These are phyloP conservation scores for Pythium dissotocum DNA, from an alignment of 352 stramenopile species.

Conservation along the genomic window DNA sequence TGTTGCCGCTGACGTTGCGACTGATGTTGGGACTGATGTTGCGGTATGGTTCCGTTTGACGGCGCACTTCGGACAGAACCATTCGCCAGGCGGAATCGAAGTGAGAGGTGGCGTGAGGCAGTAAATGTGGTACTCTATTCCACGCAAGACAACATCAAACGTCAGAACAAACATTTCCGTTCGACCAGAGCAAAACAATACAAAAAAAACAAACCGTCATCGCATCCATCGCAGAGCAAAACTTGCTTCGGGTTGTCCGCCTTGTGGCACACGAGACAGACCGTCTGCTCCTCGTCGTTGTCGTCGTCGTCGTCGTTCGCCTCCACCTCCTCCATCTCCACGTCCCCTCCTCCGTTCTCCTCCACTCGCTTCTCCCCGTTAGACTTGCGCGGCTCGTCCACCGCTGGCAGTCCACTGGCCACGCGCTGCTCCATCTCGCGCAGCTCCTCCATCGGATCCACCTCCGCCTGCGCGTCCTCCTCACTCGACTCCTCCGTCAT, in stretches of 20 bases:
- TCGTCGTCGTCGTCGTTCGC: slow-evolving; percentile 13
- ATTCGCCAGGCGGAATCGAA: slow-evolving; percentile 44
- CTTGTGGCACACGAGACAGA: slow-evolving; percentile 47
- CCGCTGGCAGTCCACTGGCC: neutral
- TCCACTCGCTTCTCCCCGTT: neutral
- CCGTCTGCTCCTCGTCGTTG: slow-evolving; percentile 29
- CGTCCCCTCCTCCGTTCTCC: neutral
- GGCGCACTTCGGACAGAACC: slow-evolving; percentile 57
- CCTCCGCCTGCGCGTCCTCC: slow-evolving; percentile 38
- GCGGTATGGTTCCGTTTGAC: neutral
- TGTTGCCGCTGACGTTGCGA: neutral
- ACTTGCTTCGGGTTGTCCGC: slow-evolving; percentile 42
- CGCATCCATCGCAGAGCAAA: slow-evolving; percentile 58
- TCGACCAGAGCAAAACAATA: neutral
- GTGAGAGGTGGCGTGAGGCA: slow-evolving; percentile 55
- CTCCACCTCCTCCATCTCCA: slow-evolving; percentile 7
- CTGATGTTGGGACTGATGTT: neutral
- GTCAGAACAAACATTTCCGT: neutral
- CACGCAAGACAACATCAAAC: neutral
- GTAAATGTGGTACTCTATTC: slow-evolving; percentile 55
- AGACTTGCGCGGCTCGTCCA: neutral
- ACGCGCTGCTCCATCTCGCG: slow-evolving; percentile 51
- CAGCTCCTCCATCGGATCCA: slow-evolving; percentile 68
- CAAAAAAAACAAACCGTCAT: slow-evolving; percentile 31
- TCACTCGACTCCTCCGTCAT: slow-evolving; percentile 57